Conservation (phyloP, 495 filamentous ascomycete genomes). For the Talaromyces adpressus region DNA sequence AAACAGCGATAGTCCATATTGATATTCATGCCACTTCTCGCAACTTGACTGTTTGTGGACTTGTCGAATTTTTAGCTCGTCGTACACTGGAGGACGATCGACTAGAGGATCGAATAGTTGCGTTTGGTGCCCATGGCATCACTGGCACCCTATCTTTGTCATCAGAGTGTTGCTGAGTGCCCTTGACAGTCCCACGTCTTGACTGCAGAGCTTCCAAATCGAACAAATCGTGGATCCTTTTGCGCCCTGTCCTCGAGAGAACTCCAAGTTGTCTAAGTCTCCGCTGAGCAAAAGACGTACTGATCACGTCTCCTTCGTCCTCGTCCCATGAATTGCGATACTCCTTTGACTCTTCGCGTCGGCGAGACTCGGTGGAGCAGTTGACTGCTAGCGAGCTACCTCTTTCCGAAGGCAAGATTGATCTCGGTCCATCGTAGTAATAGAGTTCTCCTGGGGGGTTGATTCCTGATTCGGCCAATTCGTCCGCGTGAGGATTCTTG, state of each 20-base stretch:
- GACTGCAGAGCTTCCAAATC: slow-evolving; percentile 7
- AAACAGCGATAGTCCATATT: neutral
- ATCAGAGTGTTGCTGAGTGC: neutral
- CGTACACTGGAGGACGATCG: neutral
- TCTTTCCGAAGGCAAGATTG: neutral
- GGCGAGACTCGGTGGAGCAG: neutral
- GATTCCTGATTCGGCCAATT: neutral
- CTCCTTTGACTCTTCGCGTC: neutral
- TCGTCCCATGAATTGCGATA: slow-evolving; percentile 5
- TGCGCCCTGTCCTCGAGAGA: slow-evolving; percentile 2
- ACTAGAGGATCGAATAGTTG: neutral
- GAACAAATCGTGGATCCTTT: slow-evolving; percentile 7
- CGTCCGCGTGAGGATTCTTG: neutral
- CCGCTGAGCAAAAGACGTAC: slow-evolving; percentile 1
- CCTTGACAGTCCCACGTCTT: neutral
- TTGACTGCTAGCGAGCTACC: neutral
- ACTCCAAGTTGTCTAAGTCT: slow-evolving; percentile 6
- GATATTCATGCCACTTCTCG: neutral
- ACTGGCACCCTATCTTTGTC: slow-evolving; percentile 5
- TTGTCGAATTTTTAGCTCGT: neutral
- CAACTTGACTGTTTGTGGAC: neutral
- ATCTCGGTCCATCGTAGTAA: slow-evolving; percentile 6
- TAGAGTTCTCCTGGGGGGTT: slow-evolving; percentile 5
- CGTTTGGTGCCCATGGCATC: slow-evolving; percentile 8
- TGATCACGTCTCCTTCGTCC: neutral